phyloP scores from a whole-genome alignment of 345 rosid genomes.

The Clausena lansium region DNA sequence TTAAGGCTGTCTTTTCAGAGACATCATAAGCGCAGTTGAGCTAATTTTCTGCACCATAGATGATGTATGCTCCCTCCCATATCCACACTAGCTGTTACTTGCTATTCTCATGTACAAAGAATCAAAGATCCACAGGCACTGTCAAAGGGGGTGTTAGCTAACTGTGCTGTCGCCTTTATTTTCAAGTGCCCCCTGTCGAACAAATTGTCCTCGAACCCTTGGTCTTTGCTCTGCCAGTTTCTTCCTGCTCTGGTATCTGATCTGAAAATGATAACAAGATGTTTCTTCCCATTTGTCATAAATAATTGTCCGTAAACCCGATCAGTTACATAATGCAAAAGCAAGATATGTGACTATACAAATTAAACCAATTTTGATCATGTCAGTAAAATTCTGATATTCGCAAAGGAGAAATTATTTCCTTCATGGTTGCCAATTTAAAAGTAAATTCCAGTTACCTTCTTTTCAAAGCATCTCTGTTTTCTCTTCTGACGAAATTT shows the following conservation, averaged over 20 bases:
- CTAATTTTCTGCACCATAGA: slow-evolving; percentile 11
- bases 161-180: slow-evolving; percentile 20
- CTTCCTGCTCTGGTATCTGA: slow-evolving; percentile 59
- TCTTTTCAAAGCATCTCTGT: slow-evolving; percentile 58
- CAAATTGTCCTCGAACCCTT: slow-evolving; percentile 52
- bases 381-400: background rate
- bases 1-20: background rate
- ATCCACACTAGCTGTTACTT: background rate
- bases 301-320: background rate
- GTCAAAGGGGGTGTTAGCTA: slow-evolving; percentile 13
- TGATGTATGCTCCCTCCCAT: slow-evolving; percentile 6
- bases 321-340: background rate
- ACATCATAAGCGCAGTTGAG: background rate
- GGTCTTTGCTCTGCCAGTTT: slow-evolving; percentile 59
- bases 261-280: slow-evolving; percentile 25
- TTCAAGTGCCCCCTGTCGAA: slow-evolving; percentile 30
- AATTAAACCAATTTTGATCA: background rate
- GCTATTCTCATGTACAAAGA: slow-evolving; percentile 3
- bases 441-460: slow-evolving; percentile 33
- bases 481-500: slow-evolving; percentile 66
- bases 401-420: no score
- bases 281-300: background rate
- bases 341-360: background rate
- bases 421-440: background rate
- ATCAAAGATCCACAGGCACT: background rate